Conservation (phyloP, 108 stramenopile species). For the Pseudonitzschia pungens region DNA sequence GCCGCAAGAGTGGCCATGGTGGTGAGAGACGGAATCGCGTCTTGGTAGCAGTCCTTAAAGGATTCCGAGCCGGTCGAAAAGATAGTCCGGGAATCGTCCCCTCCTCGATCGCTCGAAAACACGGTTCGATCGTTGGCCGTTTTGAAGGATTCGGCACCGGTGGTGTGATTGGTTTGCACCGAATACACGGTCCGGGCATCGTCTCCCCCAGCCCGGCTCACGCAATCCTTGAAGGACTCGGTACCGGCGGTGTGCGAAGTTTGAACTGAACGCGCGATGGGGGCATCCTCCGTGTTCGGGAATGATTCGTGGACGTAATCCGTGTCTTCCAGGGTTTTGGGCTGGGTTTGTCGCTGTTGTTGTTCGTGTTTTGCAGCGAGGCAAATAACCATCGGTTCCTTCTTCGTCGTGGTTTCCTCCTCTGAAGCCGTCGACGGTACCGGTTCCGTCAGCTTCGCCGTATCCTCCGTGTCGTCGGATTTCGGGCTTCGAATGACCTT, state of each 20-base stretch:
- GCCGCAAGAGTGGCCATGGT: neutral
- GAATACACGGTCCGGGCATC: no score
- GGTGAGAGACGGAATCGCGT: neutral
- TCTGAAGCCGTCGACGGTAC: neutral
- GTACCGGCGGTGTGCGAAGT: no score
- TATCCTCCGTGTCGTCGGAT: conserved; percentile 7
- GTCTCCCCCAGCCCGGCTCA: no score
- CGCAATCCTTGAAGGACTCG: no score
- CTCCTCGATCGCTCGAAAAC: no score
- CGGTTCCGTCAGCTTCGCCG: neutral
- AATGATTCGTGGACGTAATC: neutral
- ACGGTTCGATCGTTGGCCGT: no score
- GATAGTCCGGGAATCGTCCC: no score
- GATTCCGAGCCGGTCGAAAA: no score
- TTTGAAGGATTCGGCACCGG: no score
- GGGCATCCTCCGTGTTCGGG: no score
- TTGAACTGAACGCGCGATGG: no score
- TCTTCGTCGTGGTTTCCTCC: neutral
- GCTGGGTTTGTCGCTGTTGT: neutral
- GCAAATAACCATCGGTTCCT: neutral
- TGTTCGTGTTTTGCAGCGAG: neutral
- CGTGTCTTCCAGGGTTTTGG: neutral
- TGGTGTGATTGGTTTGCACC: no score
- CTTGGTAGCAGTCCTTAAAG: conserved; percentile 11
- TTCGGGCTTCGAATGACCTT: conserved; percentile 10